Evolutionary conservation across 1,284 basidiomycete genomes (phyloP), one percentile per base, ranked within the genome.

Genomic region (Apiotrichum laibachii): DNA sequence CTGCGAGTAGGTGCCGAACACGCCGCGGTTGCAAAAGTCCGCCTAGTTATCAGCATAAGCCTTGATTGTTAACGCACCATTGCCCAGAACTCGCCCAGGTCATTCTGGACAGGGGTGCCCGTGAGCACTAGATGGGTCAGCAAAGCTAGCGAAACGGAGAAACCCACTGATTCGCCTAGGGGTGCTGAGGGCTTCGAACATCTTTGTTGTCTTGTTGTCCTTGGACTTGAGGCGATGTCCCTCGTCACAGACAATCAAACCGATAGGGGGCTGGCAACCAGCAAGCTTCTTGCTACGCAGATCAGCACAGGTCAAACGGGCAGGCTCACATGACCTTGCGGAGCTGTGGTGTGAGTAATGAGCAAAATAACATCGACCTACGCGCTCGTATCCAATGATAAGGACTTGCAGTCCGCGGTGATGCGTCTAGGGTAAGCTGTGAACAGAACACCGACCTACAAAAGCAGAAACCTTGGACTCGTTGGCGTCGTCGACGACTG

Each of bases 61-160:
- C 18, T 54, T 31, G 19, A 2, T 22, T 40, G 11, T 21, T 37
- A 46, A 66, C 82, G 54, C 59, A 91, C 91, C 93, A 98, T 98
- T 6, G 93, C 85, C 77, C 94, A 94, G 72, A 96, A 96, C 76
- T 99, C 96, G 58, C 88, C 83, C 19, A 99, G 81, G 73, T 98
- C 92, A 75, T 99, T 99, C 77, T 99, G 92, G 48, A 99, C 92
- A 0, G 96, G 96, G 2, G 96, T 99, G 19, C 96, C 96, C 0
- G 94, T 95, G 4, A 99, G 81, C 53, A 99, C 95, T 73, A 79
- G 57, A 61, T 5, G n/a, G 12, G 58, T 56, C 57, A 61, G 48
- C 57, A 18, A 8, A 2, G 40, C 18, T 13, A 4, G 7, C n/a
- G 26, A n/a, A n/a, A 9, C 10, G 1, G 8, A 22, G 12, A 18